Conservation (phyloP, 129 eudicot genomes). For the Arctium minus region DNA sequence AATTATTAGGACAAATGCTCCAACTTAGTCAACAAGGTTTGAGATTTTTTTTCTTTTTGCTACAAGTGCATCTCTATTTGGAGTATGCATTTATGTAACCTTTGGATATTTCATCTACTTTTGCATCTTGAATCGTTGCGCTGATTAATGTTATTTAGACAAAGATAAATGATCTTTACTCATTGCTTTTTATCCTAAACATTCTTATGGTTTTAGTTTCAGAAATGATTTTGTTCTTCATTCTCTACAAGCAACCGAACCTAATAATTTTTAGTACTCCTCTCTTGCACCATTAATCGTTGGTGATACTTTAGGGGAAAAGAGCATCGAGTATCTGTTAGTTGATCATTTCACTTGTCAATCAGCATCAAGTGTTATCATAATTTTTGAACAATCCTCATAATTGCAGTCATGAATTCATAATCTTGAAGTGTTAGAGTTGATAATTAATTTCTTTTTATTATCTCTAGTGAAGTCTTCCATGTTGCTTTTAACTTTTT, state of each 20-base stretch:
- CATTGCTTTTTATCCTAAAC: neutral
- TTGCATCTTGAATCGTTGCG: neutral
- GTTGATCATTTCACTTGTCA: too few species aligned
- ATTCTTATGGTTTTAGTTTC: neutral
- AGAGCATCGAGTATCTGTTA: too few species aligned
- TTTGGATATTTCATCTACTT: neutral
- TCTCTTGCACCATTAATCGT: neutral
- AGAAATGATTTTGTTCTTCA: neutral
- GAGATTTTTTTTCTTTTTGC: neutral
- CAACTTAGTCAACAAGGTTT: slow-evolving; percentile 36
- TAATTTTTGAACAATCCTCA: too few species aligned
- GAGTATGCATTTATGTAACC: neutral
- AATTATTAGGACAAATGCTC: too few species aligned
- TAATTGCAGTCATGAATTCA: too few species aligned
- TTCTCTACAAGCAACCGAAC: neutral
- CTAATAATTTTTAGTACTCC: neutral
- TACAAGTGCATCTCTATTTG: neutral
- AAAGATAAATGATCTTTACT: neutral
- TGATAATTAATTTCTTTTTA: too few species aligned
- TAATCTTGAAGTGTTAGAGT: too few species aligned
- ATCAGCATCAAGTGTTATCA: too few species aligned
- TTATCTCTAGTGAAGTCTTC: too few species aligned
- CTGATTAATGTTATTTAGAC: neutral
- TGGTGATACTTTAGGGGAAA: neutral
- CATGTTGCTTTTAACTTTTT: too few species aligned